phyloP scores from a whole-genome alignment of 352 stramenopile species.

The Globisporangium parvum region DNA sequence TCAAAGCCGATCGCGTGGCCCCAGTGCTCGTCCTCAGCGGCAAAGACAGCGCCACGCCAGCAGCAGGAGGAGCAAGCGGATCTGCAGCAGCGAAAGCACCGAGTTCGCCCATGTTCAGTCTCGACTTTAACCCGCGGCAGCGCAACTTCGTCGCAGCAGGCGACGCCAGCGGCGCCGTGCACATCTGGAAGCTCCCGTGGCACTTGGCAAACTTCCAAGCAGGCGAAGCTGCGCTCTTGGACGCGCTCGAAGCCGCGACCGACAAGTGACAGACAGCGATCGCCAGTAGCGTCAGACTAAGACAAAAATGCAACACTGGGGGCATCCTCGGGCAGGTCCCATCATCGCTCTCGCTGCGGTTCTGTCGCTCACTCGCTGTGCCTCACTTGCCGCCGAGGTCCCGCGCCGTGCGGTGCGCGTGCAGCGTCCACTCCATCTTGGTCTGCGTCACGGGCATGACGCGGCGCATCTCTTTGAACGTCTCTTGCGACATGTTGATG shows the following conservation, averaged over 20 bases:
- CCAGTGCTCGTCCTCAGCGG: slow-evolving; percentile 36
- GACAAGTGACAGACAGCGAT: not conserved
- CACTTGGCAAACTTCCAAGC: slow-evolving; percentile 75
- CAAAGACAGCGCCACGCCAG: slow-evolving; percentile 18
- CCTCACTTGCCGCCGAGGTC: slow-evolving; percentile 66
- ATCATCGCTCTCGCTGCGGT: not conserved
- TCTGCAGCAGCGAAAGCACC: not conserved
- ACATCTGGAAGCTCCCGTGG: slow-evolving; percentile 85
- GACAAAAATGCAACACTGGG: too few species aligned
- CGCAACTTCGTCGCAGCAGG: slow-evolving; percentile 79
- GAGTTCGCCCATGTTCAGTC: slow-evolving; percentile 35
- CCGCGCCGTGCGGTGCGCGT: slow-evolving; percentile 75
- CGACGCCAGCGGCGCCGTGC: slow-evolving; percentile 49
- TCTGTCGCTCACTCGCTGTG: not conserved
- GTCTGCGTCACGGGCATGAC: slow-evolving; percentile 82
- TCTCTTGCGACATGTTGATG: slow-evolving; percentile 93
- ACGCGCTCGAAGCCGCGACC: slow-evolving; percentile 23
- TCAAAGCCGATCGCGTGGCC: slow-evolving; percentile 46
- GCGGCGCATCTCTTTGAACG: slow-evolving; percentile 93
- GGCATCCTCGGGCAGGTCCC: not conserved
- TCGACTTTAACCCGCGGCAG: slow-evolving; percentile 80
- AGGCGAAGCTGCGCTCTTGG: slow-evolving; percentile 51
- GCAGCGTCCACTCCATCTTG: slow-evolving; percentile 48
- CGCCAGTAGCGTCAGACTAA: too few species aligned
- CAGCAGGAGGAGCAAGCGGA: not conserved